Evolutionary conservation across 306 rosid species (phyloP).

Genomic region (Fragaria ananassa): DNA sequence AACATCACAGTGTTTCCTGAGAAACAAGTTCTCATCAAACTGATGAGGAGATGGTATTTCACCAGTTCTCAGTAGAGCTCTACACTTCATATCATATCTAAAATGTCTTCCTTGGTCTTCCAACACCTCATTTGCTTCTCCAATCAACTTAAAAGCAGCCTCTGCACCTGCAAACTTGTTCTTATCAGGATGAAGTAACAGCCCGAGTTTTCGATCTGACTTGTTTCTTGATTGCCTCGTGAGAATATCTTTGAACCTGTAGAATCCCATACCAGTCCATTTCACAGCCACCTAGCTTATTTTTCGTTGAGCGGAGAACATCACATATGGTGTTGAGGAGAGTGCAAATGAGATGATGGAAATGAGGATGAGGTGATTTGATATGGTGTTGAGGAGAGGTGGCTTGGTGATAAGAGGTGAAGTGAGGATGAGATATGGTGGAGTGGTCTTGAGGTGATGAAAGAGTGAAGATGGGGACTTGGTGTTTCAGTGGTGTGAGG

Average conservation of each 20-base stretch:
- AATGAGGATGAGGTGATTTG: too few species aligned
- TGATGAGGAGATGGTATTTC: constrained; percentile 35
- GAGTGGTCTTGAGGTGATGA: too few species aligned
- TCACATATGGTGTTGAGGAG: too few species aligned
- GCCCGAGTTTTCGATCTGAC: constrained; percentile 72
- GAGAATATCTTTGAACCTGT: constrained; percentile 41
- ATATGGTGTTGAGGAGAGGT: too few species aligned
- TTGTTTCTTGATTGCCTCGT: constrained; percentile 62
- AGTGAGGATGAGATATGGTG: too few species aligned
- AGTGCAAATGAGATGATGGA: too few species aligned
- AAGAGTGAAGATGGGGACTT: too few species aligned
- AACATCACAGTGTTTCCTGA: constrained; percentile 26
- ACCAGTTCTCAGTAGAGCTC: constrained; percentile 27
- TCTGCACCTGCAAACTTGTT: constrained; percentile 81
- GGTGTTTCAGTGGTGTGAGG: too few species aligned
- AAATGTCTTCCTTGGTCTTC: constrained; percentile 52
- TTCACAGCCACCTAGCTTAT: too few species aligned
- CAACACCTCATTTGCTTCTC: constrained; percentile 74
- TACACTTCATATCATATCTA: constrained; percentile 40
- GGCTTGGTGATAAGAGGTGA: too few species aligned
- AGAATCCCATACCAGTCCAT: constrained; percentile 70
- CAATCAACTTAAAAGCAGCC: constrained; percentile 82
- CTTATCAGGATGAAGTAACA: constrained; percentile 86
- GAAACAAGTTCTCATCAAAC: constrained; percentile 25
- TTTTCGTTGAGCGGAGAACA: too few species aligned